Percentiles rank a stretch among this genome's conserved stretches.
phyloP scores from a whole-genome alignment of 1,284 basidiomycete genomes.

The Wallemia mellicola region DNA sequence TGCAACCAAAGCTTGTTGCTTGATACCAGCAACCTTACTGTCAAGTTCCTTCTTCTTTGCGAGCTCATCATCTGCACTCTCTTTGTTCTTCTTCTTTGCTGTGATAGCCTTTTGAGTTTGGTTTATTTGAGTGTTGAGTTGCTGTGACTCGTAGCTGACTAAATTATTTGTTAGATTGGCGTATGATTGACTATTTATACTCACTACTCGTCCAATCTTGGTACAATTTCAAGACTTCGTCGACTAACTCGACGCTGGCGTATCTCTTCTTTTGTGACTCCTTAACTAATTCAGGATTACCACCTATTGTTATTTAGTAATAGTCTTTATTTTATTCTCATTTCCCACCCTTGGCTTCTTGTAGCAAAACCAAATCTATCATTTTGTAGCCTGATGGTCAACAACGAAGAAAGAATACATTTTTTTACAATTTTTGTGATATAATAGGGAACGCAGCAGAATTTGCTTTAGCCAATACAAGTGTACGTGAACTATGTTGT shows the following conservation, averaged over 20 bases:
- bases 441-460: background rate
- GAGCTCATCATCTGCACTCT: constrained; percentile 60
- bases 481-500: background rate
- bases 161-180: constrained; percentile 1
- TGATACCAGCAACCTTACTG: constrained; percentile 41
- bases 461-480: background rate
- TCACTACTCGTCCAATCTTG: constrained; percentile 66
- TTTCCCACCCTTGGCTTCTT: background rate
- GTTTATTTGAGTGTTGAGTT: constrained; percentile 53
- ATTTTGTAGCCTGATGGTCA: background rate
- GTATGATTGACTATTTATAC: constrained; percentile 18
- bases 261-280: constrained; percentile 80
- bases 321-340: background rate
- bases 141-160: constrained; percentile 65
- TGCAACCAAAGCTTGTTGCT: constrained; percentile 41
- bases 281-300: constrained; percentile 69
- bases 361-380: background rate
- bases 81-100: constrained; percentile 42
- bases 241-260: constrained; percentile 62
- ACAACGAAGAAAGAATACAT: background rate
- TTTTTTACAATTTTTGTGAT: background rate
- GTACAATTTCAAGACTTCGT: constrained; percentile 78
- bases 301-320: constrained; percentile 25
- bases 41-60: constrained; percentile 50
- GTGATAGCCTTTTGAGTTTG: constrained; percentile 77